Base-by-base conservation (phyloP, 495 filamentous ascomycete species). In the Tuber umbilicatum region DNA sequence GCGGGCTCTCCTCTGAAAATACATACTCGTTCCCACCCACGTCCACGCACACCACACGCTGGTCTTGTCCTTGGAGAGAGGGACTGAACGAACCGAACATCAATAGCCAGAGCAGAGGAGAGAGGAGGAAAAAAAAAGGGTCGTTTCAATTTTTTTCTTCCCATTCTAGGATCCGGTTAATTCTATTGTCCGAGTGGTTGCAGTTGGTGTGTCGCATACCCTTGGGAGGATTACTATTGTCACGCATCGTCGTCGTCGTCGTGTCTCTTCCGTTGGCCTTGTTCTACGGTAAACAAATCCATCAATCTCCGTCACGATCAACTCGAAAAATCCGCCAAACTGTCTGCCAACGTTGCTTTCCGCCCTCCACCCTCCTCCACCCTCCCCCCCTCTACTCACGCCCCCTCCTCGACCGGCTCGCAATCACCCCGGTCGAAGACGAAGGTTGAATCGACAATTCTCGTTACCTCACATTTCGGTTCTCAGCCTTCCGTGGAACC, bases 241-340 rank as follows among this genome's bases (percentile, higher is more conserved):
- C 77, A 76, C 75, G 77, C 78, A 79, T 45, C 72, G 72, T 72
- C 71, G 71, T 78, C 41, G 76, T 78, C 70, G 9, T 31, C 16
- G 55, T 35, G 50, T 78, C 68, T 78, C 71, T 72, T 72, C 73
- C 76, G 76, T 77, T 77, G 73, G 76, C 76, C 55, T 75, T 75
- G 71, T 69, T 70, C 75, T 71, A 70, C 77, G 69, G 77, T 79
- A 78, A 79, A 78, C 76, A 79, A 79, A 45, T 19, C 76, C 75
- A 71, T 79, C 71, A 78, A 74, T 76, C 78, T 70, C 50, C 69
- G 45, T 72, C 60, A 43, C 71, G 43, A 69, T 64, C 71, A 76
- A 68, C 68, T 70, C 67, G 41, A 76, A 70, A 78, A 79, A 78
- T 78, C 67, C 70, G 77, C 73, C 77, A 79, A 79, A 76, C 75